Evolutionary conservation across 495 filamentous ascomycete species (phyloP), one percentile per base, ranked within the genome.

Genomic region (Hypoxylon lenormandii): DNA sequence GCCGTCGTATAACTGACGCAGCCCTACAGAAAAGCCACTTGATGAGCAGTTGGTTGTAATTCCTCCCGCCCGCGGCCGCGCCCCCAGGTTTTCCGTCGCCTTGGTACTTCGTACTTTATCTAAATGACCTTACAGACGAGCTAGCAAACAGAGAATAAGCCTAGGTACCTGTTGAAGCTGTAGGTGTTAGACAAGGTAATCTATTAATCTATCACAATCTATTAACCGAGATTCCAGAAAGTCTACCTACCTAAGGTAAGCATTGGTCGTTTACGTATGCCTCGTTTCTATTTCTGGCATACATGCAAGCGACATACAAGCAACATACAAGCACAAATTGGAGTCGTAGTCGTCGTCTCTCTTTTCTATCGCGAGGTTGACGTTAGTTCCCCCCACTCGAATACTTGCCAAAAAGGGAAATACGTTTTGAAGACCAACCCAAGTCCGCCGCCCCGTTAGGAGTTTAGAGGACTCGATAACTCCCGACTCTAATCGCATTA

Each of bases 21-120:
- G 74, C 74, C 74, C 72, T 76, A 76, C 70, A 69, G 71, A 70
- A 48, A 61, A 61, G 55, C 62, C 50, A 71, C 42, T 62, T 7
- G 33, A 47, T n/a, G 28, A 26, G 22, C 46, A 21, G 45, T 60
- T 64, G 55, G 66, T 70, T 45, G 66, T 70, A 70, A 60, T 70
- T 61, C 66, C 66, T 60, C 60, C 66, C 66, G 56, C 30, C n/a
- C n/a, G n/a, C n/a, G n/a, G n/a, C n/a, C n/a, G n/a, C 42, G 60
- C 60, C 66, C 66, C 55, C 60, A 51, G 21, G 13, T 49, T 45
- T 55, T 50, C 64, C 66, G 54, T 64, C 53, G 47, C 37, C 51
- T 46, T 68, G 65, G 65, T 46, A 57, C 51, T 46, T 68, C 58
- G 65, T 46, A 57, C 30, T 62, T 68, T 68, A 51, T 68, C 51